Evolutionary conservation across 495 filamentous ascomycete genomes (phyloP), one percentile per base, ranked within the genome.

Genomic region (Aspergillus baeticus): DNA sequence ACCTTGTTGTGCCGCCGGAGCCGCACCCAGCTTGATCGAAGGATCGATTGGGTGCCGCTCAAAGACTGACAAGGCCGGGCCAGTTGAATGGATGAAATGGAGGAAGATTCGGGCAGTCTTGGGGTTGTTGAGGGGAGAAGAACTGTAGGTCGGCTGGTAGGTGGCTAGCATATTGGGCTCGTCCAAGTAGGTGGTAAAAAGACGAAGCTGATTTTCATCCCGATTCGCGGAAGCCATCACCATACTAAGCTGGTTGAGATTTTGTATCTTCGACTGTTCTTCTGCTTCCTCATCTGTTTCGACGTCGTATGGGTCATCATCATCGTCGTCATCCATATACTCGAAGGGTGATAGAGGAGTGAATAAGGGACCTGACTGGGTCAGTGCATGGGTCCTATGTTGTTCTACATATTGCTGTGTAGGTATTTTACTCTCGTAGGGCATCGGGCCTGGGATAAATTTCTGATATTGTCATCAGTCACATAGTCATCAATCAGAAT

Each of bases 81-180:
- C 94, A 2, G 92, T 96, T 7, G 92, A 87, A 61, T 91, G 87
- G 22, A 97, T 84, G 69, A 97, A 98, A 73, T 98, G 91, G 65
- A 87, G 87, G 67, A 98, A 98, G 14, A 97, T 84, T 31, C 87
- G 83, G 10, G 91, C 91, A 1, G 91, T 95, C 53, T 86, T 85
- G 2, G 84, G 80, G 64, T 98, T 92, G 62, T 85, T 89, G 21
- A 97, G 72, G 5, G 92, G 94, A 33, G 90, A 92, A 3, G 87
- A 90, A 17, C 81, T 76, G 21, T 86, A 80, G 4, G 88, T 85
- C 5, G 91, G 88, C 14, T 78, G 78, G 60, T 98, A 98, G 1
- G 81, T 82, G 10, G 88, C 84, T 10, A 98, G 81, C n/a, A 92
- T 77, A 51, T 89, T 87, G 1, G 79, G 76, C 45, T 85, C 80